Conservation (phyloP, 129 eudicot genomes). For the sunflower (Helianthus annuus) region DNA sequence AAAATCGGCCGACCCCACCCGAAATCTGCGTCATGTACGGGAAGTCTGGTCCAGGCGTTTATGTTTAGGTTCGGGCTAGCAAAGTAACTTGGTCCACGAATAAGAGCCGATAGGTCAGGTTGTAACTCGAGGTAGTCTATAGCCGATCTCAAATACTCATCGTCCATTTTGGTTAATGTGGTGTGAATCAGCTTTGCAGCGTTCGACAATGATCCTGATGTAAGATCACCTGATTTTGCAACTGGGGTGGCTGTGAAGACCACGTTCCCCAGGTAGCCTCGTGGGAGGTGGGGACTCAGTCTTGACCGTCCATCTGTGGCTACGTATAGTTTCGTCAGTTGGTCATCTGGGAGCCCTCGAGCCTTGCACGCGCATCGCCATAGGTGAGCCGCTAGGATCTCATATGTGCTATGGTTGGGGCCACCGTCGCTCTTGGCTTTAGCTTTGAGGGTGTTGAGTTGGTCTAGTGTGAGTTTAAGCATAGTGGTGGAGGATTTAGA, state of each 20-base stretch:
- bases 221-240: conserved; percentile 45
- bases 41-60: conserved; percentile 61
- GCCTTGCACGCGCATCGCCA: conserved; percentile 75
- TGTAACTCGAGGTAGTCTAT: conserved; percentile 54
- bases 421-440: conserved; percentile 42
- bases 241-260: conserved; percentile 52
- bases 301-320: conserved; percentile 66
- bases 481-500: conserved; percentile 44
- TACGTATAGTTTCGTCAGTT: conserved; percentile 51
- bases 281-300: conserved; percentile 60
- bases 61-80: conserved; percentile 65
- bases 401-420: conserved; percentile 46
- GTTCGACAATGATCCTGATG: conserved; percentile 38
- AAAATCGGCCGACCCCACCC: conserved; percentile 71
- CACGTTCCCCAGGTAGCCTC: conserved; percentile 65
- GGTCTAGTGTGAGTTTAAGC: conserved; percentile 55
- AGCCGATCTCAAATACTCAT: conserved; percentile 61
- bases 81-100: conserved; percentile 55
- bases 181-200: conserved; percentile 50
- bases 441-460: conserved; percentile 48
- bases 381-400: conserved; percentile 55
- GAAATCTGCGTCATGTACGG: conserved; percentile 63
- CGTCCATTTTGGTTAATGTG: conserved; percentile 48
- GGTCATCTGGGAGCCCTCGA: conserved; percentile 55
- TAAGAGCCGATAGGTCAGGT: conserved; percentile 44